phyloP scores from a whole-genome alignment of 139 green algal species.

The Tetratostichococcus sp. region DNA sequence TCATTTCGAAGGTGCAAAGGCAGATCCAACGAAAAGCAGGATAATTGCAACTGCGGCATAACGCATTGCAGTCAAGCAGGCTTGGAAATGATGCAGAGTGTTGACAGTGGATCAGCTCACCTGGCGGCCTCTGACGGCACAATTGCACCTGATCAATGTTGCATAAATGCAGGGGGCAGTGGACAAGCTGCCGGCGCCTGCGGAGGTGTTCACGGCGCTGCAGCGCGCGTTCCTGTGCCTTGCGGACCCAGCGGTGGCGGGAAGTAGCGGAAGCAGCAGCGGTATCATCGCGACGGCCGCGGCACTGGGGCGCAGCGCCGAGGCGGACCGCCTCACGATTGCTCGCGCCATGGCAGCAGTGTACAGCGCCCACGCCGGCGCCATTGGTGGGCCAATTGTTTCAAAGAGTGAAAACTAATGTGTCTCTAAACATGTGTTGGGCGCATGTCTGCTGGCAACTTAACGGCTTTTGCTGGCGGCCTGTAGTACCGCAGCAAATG shows the following conservation, averaged over 20 bases:
- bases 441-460: too few relatives aligned
- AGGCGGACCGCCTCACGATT: conserved; percentile 62
- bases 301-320: conserved; percentile 11
- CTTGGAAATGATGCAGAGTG: too few relatives aligned
- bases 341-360: conserved; percentile 79
- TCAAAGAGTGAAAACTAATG: not conserved
- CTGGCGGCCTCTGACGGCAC: too few relatives aligned
- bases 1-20: too few relatives aligned
- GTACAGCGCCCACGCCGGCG: conserved; percentile 57
- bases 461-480: too few relatives aligned
- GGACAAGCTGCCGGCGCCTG: conserved; percentile 62
- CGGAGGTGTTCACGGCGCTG: conserved; percentile 73
- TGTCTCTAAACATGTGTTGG: too few relatives aligned
- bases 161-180: conserved; percentile 36
- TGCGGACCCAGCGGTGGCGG: conserved; percentile 46
- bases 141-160: too few relatives aligned
- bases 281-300: not conserved
- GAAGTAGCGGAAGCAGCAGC: not conserved
- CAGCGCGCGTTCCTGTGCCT: conserved; percentile 75
- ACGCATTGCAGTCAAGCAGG: too few relatives aligned
- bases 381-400: conserved; percentile 35
- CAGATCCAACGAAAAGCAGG: too few relatives aligned
- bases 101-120: too few relatives aligned
- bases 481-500: too few relatives aligned
- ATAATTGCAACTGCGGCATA: too few relatives aligned